These are phyloP conservation scores for Aspergillus heteromorphus DNA, from an alignment of 495 filamentous ascomycete genomes.

Conservation along the genomic window DNA sequence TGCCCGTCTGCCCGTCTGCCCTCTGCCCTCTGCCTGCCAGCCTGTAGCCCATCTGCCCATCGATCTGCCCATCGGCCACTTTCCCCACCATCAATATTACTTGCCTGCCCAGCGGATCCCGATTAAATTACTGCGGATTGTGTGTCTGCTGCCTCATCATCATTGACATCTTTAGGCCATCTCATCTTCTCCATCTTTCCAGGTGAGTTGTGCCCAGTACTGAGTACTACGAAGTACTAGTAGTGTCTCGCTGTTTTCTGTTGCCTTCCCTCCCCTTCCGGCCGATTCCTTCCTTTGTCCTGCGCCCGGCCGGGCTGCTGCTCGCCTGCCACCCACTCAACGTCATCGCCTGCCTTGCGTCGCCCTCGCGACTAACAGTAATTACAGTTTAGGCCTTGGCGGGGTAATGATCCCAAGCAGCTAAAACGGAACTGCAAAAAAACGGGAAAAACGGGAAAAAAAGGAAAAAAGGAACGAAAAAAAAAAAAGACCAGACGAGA, in stretches of 20 bases:
- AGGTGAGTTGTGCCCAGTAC: too few species aligned
- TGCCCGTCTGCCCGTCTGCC: background rate
- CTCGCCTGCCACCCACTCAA: background rate
- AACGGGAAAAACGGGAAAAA: slow-evolving; percentile 6
- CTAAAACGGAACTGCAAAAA: background rate
- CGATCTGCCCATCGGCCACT: background rate
- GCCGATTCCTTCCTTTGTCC: background rate
- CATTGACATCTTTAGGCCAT: too few species aligned
- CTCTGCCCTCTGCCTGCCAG: background rate
- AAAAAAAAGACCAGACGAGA: background rate
- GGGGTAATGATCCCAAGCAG: slow-evolving; percentile 4
- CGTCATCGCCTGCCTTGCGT: background rate
- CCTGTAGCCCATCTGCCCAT: background rate
- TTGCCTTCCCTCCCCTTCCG: background rate
- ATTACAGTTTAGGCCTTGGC: slow-evolving; percentile 2
- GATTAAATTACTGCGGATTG: too few species aligned
- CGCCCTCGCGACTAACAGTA: background rate
- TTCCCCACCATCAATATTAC: background rate
- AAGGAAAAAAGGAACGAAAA: slow-evolving; percentile 1
- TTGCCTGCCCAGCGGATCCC: background rate
- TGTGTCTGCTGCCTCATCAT: too few species aligned
- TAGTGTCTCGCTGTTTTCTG: too few species aligned
- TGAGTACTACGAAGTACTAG: too few species aligned
- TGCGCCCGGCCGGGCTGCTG: background rate
- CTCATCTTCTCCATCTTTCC: too few species aligned